phyloP scores from a whole-genome alignment of 306 rosid species.

The Lagenaria siceraria region DNA sequence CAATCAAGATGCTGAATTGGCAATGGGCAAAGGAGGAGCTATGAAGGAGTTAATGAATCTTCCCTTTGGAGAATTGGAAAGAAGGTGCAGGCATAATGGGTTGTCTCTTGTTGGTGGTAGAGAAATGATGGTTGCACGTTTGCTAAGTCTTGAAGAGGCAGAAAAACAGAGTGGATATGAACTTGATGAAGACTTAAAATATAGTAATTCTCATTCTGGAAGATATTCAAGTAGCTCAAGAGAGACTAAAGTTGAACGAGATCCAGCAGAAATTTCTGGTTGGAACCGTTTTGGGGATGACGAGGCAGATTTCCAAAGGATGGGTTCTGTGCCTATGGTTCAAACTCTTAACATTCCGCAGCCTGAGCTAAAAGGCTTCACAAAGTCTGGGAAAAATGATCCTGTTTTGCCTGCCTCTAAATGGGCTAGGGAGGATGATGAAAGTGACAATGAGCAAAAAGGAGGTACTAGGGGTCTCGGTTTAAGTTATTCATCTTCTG shows the following conservation, averaged over 20 bases:
- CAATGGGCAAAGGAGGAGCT: constrained; percentile 98
- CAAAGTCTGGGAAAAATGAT: constrained; percentile 67
- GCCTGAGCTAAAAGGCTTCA: constrained; percentile 62
- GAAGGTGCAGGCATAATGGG: constrained; percentile 98
- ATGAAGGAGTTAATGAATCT: constrained; percentile 74
- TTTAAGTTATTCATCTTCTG: constrained; percentile 88
- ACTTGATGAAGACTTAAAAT: constrained; percentile 76
- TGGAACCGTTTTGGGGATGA: constrained; percentile 57
- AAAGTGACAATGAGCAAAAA: constrained; percentile 78
- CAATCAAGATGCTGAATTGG: constrained; percentile 88
- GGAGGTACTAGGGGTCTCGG: constrained; percentile 55
- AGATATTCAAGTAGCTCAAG: constrained; percentile 45
- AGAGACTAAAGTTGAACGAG: constrained; percentile 56
- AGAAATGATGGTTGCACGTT: constrained; percentile 89
- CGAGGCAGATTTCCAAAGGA: constrained; percentile 31
- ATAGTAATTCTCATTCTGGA: constrained; percentile 52
- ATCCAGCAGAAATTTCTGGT: constrained; percentile 48
- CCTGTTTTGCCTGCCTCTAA: constrained; percentile 83
- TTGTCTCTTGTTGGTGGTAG: constrained; percentile 96
- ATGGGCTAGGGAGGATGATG: constrained; percentile 99
- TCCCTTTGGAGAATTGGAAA: constrained; percentile 83
- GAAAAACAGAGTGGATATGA: constrained; percentile 83
- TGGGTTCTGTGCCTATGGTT: constrained; percentile 43
- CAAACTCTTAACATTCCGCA: constrained; percentile 51
- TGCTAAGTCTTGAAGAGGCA: constrained; percentile 94